Evolutionary conservation across 495 filamentous ascomycete species (phyloP).

Genomic region (Rhypophila decipiens): DNA sequence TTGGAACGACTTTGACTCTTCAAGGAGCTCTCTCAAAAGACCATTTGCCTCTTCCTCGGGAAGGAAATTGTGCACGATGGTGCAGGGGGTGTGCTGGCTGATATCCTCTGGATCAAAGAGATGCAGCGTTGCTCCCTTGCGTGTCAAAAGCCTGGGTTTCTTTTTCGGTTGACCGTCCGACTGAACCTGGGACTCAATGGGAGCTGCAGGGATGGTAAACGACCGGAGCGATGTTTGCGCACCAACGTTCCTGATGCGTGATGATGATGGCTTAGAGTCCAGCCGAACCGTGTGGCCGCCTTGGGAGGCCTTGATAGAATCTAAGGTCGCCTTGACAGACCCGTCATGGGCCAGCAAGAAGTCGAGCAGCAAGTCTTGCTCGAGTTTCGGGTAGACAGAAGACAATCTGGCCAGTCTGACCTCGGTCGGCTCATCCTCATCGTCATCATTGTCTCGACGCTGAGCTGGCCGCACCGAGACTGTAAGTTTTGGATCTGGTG

Average conservation of each 20-base stretch:
- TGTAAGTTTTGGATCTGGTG: not conserved
- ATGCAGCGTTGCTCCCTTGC: slow-evolving; percentile 75
- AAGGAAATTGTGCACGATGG: slow-evolving; percentile 87
- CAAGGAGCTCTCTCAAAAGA: slow-evolving; percentile 68
- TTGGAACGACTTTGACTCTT: slow-evolving; percentile 68
- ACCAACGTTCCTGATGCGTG: slow-evolving; percentile 31
- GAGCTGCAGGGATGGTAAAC: slow-evolving; percentile 36
- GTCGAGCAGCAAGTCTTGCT: slow-evolving; percentile 67
- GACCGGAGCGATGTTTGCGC: slow-evolving; percentile 54
- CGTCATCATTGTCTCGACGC: slow-evolving; percentile 3
- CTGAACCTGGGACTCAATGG: slow-evolving; percentile 15
- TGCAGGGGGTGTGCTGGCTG: slow-evolving; percentile 74
- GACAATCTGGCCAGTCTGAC: slow-evolving; percentile 77
- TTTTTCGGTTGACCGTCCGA: slow-evolving; percentile 18
- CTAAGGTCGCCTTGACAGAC: slow-evolving; percentile 58
- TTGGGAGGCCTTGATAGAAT: slow-evolving; percentile 39
- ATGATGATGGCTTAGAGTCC: no score
- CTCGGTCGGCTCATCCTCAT: slow-evolving; percentile 69
- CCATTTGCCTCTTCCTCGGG: slow-evolving; percentile 60
- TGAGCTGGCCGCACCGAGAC: no score
- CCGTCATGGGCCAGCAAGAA: slow-evolving; percentile 70
- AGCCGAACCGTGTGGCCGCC: slow-evolving; percentile 20
- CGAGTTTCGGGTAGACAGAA: slow-evolving; percentile 61
- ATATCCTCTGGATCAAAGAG: slow-evolving; percentile 76
- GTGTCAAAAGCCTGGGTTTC: slow-evolving; percentile 48